Evolutionary conservation across 139 green algal genomes (phyloP).

Genomic region (Chloropicon primus): DNA sequence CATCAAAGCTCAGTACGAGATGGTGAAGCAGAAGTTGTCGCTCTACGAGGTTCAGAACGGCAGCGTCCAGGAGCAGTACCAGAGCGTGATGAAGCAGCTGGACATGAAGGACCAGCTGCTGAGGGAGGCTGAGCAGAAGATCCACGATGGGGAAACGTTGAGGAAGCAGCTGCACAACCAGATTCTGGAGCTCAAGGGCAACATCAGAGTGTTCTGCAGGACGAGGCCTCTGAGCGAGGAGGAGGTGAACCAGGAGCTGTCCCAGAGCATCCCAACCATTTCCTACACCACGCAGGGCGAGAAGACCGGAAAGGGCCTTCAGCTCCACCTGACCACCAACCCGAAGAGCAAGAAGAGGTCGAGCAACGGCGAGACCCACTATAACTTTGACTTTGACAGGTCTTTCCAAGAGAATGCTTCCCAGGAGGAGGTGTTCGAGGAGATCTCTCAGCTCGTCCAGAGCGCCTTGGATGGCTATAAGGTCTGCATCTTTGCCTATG

Average conservation of each 20-base stretch:
- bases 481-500: slow-evolving; percentile 83
- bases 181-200: slow-evolving; percentile 20
- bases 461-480: slow-evolving; percentile 81
- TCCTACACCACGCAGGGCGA: neutral
- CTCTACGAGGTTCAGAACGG: neutral
- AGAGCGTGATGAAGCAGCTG: neutral
- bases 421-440: slow-evolving; percentile 69
- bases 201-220: slow-evolving; percentile 25
- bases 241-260: neutral
- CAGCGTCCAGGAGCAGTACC: neutral
- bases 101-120: neutral
- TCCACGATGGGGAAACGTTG: neutral
- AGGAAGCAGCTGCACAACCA: slow-evolving; percentile 12
- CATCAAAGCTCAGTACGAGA: neutral
- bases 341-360: neutral
- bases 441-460: slow-evolving; percentile 75
- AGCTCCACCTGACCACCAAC: neutral
- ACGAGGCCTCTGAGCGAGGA: slow-evolving; percentile 3
- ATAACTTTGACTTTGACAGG: slow-evolving; percentile 53
- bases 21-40: slow-evolving; percentile 4
- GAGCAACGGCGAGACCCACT: slow-evolving; percentile 9
- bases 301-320: neutral
- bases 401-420: slow-evolving; percentile 57
- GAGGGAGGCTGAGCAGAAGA: neutral
- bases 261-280: neutral